These are phyloP conservation scores for Colletotrichum paranaense DNA, from an alignment of 2,329 filamentous ascomycete species.

Conservation along the genomic window DNA sequence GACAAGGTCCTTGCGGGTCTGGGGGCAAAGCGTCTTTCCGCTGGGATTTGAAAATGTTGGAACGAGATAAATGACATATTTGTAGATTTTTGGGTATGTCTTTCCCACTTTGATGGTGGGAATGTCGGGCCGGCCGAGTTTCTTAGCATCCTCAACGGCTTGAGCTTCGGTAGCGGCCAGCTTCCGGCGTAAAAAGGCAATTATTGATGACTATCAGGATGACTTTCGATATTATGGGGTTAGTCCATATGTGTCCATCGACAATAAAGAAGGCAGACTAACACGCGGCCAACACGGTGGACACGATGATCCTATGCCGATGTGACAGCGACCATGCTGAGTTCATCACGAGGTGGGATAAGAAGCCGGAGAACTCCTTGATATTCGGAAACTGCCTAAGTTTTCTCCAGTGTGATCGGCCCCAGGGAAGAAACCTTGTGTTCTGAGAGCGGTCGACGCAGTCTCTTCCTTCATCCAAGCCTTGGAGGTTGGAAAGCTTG, in stretches of 20 bases:
- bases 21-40: constrained; percentile 80
- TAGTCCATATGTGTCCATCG: no score
- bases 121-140: rapidly evolving
- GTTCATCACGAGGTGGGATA: background rate
- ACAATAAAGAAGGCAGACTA: background rate
- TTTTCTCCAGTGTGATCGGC: background rate
- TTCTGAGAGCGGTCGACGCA: background rate
- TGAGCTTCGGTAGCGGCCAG: background rate
- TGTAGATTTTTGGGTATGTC: constrained; percentile 76
- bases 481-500: background rate
- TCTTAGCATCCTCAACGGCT: rapidly evolving
- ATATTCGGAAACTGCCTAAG: background rate
- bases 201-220: constrained; percentile 13
- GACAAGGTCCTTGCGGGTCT: constrained; percentile 76
- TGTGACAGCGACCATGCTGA: background rate
- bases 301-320: background rate
- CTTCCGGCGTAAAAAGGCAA: constrained; percentile 64
- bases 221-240: background rate
- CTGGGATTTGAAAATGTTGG: constrained; percentile 92
- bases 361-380: background rate
- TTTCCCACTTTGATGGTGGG: background rate
- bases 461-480: background rate
- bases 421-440: background rate
- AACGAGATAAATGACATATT: constrained; percentile 88
- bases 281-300: background rate